A percentile compares a stretch with the other conserved stretches of the same genome.
Evolutionary conservation across 2,329 filamentous ascomycete species (phyloP).

Genomic region (Coniochaeta sp.): DNA sequence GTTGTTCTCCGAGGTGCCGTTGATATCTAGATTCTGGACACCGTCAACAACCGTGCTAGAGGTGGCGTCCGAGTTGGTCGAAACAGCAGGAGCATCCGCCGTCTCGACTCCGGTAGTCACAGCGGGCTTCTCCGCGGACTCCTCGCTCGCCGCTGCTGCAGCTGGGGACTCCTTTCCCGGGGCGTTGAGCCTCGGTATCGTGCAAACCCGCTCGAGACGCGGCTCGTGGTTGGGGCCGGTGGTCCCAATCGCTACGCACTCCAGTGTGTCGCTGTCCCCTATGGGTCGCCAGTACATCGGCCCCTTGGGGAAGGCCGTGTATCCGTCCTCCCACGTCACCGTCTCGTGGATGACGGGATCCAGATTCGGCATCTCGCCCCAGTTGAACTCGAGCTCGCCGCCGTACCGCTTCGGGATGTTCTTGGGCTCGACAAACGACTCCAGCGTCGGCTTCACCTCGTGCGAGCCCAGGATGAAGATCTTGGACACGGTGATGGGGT

Average conservation of each 20-base stretch:
- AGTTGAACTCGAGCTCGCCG: slow-evolving; percentile 75
- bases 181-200: slow-evolving; percentile 32
- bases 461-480: slow-evolving; percentile 77
- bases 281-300: slow-evolving; percentile 50
- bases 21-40: slow-evolving; percentile 15
- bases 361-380: slow-evolving; percentile 67
- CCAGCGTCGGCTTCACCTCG: slow-evolving; percentile 71
- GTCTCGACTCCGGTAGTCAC: slow-evolving; percentile 6
- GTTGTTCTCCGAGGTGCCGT: slow-evolving; percentile 4
- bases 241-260: slow-evolving; percentile 47
- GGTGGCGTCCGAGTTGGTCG: slow-evolving; percentile 3
- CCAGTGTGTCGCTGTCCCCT: slow-evolving; percentile 34
- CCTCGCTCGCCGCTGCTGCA: background rate
- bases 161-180: slow-evolving; percentile 2
- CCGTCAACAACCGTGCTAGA: slow-evolving; percentile 5
- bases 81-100: background rate
- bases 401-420: slow-evolving; percentile 90
- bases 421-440: slow-evolving; percentile 70
- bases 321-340: slow-evolving; percentile 43
- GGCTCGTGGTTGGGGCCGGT: slow-evolving; percentile 29
- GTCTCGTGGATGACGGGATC: slow-evolving; percentile 52
- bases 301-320: slow-evolving; percentile 46
- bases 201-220: slow-evolving; percentile 41
- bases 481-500: slow-evolving; percentile 88
- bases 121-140: slow-evolving; percentile 3